Evolutionary conservation across 2,329 filamentous ascomycete species (phyloP), one percentile per base, ranked within the genome.

Genomic region (Penicillium sp.): DNA sequence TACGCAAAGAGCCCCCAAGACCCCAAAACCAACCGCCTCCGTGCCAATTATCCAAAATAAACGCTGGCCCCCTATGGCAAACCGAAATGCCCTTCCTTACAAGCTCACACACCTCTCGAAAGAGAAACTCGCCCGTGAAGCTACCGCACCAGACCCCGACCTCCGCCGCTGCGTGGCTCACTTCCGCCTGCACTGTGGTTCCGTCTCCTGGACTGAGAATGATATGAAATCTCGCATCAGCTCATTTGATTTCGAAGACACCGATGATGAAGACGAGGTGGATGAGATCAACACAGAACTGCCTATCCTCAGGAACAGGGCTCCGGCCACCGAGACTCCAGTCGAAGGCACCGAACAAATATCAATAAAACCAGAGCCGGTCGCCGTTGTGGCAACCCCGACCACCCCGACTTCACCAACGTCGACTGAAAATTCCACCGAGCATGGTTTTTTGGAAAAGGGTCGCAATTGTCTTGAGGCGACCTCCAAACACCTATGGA

Each of bases 151-250:
- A 5, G 70, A 73, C 46, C 71, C 71, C 3, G 64, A 72, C 21
- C 71, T 73, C 31, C 70, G 71, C 43, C 71, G 71, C 50, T 73
- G 71, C 45, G 69, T 73, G 36, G 67, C 65, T 10, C 71, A 73
- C 60, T 72, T 72, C 60, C 69, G 70, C 7, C 61, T 73, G 29
- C 71, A 73, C 56, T 67, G 66, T 50, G 66, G 65, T 43, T 72
- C 71, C 2, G 68, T 73, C 49, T 61, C 68, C 41, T 72, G 68
- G 70, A 69, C 70, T 0, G 70, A 73, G 53, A 68, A 71, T 45
- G 71, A 73, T 19, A 71, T 72, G 68, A 70, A 70, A 23, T 68
- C 70, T 34, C 68, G 70, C 33, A 72, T 73, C 59, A 72, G 70
- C 55, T 70, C 71, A 8, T 70, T 72, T 11, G 71, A 72, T n/a